These are phyloP conservation scores for Rutstroemia sydowiana DNA, from an alignment of 2,329 filamentous ascomycete genomes.

Conservation along the genomic window DNA sequence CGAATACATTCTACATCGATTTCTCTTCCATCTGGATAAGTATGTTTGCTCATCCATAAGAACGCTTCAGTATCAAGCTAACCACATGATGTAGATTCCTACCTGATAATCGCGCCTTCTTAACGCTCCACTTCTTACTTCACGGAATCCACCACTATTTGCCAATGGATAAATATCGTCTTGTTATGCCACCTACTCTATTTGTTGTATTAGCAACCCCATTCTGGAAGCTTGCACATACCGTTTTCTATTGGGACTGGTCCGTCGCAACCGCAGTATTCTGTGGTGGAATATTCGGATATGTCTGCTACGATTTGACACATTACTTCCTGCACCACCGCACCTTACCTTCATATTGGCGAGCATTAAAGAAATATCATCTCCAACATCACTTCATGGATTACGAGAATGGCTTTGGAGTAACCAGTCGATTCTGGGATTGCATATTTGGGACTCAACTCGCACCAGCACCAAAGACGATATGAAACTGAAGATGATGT, in stretches of 20 bases:
- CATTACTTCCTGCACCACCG: constrained; percentile 98
- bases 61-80: constrained; percentile 22
- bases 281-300: constrained; percentile 89
- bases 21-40: constrained; percentile 89
- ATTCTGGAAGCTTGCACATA: constrained; percentile 87
- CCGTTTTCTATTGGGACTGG: constrained; percentile 80
- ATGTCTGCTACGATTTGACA: constrained; percentile 92
- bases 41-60: constrained; percentile 41
- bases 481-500: too few species aligned
- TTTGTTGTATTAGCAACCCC: constrained; percentile 78
- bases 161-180: constrained; percentile 95
- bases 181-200: constrained; percentile 92
- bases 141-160: constrained; percentile 98
- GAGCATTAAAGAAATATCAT: constrained; percentile 92
- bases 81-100: constrained; percentile 62
- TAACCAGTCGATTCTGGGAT: constrained; percentile 97
- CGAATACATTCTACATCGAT: constrained; percentile 84
- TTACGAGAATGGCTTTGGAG: constrained; percentile 94
- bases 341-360: constrained; percentile 85
- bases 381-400: constrained; percentile 96
- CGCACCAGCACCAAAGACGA: constrained; percentile 26
- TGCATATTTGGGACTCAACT: constrained; percentile 84
- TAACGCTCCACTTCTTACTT: constrained; percentile 86
- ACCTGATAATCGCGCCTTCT: constrained; percentile 80
- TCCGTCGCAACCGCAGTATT: constrained; percentile 69